Percentiles rank a stretch among this genome's conserved stretches.
These are phyloP conservation scores for Penicillium janthinellum DNA, from an alignment of 2,329 filamentous ascomycete genomes.

Conservation along the genomic window DNA sequence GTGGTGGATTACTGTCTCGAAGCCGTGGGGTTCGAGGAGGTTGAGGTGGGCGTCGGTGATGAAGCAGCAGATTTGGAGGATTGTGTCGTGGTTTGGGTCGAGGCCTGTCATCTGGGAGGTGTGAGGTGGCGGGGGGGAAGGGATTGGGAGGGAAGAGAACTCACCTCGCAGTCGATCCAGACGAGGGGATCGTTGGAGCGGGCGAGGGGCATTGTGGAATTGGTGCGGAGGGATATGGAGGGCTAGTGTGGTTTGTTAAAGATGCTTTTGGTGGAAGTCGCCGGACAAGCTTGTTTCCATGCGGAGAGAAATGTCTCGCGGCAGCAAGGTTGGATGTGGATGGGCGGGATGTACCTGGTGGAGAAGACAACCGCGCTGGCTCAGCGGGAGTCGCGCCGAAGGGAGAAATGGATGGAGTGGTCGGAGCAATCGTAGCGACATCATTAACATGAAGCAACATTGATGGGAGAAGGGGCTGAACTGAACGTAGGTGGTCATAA, in stretches of 20 bases:
- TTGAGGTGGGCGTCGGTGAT: conserved; percentile 81
- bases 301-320: not conserved
- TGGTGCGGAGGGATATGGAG: not conserved
- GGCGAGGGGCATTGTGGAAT: conserved; percentile 43
- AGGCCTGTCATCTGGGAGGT: conserved; percentile 83
- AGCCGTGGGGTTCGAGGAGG: conserved; percentile 74
- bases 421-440: conserved; percentile 6
- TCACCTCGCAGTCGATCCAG: conserved; percentile 80
- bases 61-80: conserved; percentile 90
- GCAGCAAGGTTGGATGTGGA: conserved; percentile 1
- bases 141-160: conserved; percentile 1
- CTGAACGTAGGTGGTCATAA: not conserved
- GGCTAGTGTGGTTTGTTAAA: not conserved
- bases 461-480: not conserved
- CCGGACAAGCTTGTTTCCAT: not conserved
- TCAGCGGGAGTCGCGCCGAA: conserved; percentile 7
- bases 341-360: conserved; percentile 25
- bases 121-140: not conserved
- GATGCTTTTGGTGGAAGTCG: not conserved
- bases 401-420: not conserved
- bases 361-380: conserved; percentile 28
- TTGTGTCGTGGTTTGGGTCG: conserved; percentile 74
- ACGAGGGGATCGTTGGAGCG: conserved; percentile 69
- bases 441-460: not conserved
- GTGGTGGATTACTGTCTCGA: conserved; percentile 78